Conservation (phyloP, 495 filamentous ascomycete species). For the Trichoderma parareesei region DNA sequence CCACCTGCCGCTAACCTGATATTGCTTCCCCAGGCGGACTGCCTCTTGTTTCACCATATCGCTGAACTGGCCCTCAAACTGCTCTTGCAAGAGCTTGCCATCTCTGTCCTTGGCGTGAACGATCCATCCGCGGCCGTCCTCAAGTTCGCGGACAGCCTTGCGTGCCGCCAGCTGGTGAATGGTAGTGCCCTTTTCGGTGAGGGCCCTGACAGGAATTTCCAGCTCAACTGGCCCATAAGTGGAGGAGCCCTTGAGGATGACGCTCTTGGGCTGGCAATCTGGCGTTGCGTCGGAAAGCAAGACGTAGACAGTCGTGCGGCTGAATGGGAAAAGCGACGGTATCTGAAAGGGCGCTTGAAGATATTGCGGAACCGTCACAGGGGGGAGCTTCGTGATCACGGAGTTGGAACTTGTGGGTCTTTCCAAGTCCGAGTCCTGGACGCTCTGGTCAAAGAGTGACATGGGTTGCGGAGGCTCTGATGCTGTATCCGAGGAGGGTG, state of each 20-base stretch:
- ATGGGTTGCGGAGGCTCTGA: conserved; percentile 32
- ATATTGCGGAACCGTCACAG: conserved; percentile 41
- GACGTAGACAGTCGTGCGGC: conserved; percentile 53
- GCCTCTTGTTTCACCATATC: conserved; percentile 55
- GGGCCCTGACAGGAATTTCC: conserved; percentile 50
- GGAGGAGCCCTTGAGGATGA: conserved; percentile 49
- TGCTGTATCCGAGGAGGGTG: conserved; percentile 14
- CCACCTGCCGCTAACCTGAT: conserved; percentile 58
- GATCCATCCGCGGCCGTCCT: conserved; percentile 62
- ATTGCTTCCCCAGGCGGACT: conserved; percentile 52
- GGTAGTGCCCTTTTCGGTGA: conserved; percentile 41
- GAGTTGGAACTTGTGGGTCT: conserved; percentile 20
- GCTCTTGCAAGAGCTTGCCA: conserved; percentile 39
- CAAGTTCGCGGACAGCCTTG: conserved; percentile 59
- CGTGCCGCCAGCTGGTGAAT: conserved; percentile 64
- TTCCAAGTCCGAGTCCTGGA: conserved; percentile 31
- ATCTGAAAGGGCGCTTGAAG: conserved; percentile 56
- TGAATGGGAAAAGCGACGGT: conserved; percentile 57
- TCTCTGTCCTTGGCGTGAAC: conserved; percentile 36
- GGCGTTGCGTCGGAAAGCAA: conserved; percentile 43
- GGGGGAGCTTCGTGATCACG: conserved; percentile 41
- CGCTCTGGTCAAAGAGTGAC: conserved; percentile 49
- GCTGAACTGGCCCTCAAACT: conserved; percentile 37
- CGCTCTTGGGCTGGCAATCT: conserved; percentile 41
- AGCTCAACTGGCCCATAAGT: conserved; percentile 48